Evolutionary conservation across 768 basidiomycete genomes (phyloP).

Genomic region (Pisolithus sp.): DNA sequence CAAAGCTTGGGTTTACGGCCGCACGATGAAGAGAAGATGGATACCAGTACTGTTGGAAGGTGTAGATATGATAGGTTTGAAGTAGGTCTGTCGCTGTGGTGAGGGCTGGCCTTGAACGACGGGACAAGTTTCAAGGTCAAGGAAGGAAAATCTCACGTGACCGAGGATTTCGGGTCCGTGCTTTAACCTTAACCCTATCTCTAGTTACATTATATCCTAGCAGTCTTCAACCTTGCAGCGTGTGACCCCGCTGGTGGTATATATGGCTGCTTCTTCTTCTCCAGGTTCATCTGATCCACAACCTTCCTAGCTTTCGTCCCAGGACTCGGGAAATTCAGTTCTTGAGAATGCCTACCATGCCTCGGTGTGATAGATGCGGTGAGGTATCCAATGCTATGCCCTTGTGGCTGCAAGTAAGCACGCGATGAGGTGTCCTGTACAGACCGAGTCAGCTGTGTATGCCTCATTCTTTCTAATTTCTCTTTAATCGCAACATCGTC

Average conservation of each 20-base stretch:
- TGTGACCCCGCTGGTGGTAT: slow-evolving; percentile 11
- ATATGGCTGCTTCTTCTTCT: slow-evolving; percentile 2
- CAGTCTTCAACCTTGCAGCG: neutral
- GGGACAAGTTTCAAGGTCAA: neutral
- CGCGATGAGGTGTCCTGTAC: neutral
- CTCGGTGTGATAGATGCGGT: too few relatives aligned
- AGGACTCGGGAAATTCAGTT: slow-evolving; percentile 10
- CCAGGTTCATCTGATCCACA: slow-evolving; percentile 5
- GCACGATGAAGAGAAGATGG: slow-evolving; percentile 54
- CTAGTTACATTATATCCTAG: too few relatives aligned
- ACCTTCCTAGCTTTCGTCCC: slow-evolving; percentile 4
- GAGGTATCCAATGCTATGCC: too few relatives aligned
- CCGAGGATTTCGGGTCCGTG: neutral
- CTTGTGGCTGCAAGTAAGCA: too few relatives aligned
- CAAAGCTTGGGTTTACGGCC: slow-evolving; percentile 61
- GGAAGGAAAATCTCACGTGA: neutral
- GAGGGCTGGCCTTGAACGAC: too few relatives aligned
- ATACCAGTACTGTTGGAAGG: neutral
- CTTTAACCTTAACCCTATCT: neutral
- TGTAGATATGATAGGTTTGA: neutral
- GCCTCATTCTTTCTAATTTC: slow-evolving; percentile 14
- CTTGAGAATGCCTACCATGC: neutral
- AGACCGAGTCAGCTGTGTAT: neutral
- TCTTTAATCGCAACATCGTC: slow-evolving; percentile 5
- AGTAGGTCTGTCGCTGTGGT: too few relatives aligned